These are phyloP conservation scores for Metschnikowia colocasiae DNA, from an alignment of 805 yeast species.

Conservation along the genomic window DNA sequence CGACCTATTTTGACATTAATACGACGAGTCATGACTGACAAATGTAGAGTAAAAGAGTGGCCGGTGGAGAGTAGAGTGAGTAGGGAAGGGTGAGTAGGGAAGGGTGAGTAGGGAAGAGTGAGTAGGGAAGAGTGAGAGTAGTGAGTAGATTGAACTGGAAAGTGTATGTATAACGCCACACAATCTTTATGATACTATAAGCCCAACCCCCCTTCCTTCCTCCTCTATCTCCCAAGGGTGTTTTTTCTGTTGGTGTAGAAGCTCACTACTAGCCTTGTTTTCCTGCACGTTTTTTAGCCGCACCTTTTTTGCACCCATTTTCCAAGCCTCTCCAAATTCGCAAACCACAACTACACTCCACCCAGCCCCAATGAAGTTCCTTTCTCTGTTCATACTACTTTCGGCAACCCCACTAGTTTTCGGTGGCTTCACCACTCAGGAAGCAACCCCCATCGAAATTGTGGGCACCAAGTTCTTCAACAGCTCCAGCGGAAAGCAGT, in stretches of 20 bases:
- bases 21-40: too few relatives aligned
- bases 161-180: too few relatives aligned
- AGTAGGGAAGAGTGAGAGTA: too few relatives aligned
- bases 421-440: constrained; percentile 11
- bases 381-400: background rate
- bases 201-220: too few relatives aligned
- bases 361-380: background rate
- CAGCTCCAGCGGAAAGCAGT: constrained; percentile 69
- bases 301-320: constrained; percentile 11
- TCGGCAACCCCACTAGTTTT: background rate
- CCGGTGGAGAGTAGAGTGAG: too few relatives aligned
- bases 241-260: background rate
- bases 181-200: too few relatives aligned
- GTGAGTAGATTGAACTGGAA: too few relatives aligned
- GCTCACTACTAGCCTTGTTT: too few relatives aligned
- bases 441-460: constrained; percentile 46
- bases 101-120: too few relatives aligned
- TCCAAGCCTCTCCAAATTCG: background rate
- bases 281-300: constrained; percentile 1
- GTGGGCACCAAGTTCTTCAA: constrained; percentile 76
- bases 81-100: too few relatives aligned
- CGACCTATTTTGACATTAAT: constrained; percentile 3
- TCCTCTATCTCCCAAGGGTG: too few relatives aligned
- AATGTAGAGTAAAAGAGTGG: too few relatives aligned
- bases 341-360: background rate